These are phyloP conservation scores for Astragalus glycyphyllos DNA, from an alignment of 306 rosid species.

Conservation along the genomic window DNA sequence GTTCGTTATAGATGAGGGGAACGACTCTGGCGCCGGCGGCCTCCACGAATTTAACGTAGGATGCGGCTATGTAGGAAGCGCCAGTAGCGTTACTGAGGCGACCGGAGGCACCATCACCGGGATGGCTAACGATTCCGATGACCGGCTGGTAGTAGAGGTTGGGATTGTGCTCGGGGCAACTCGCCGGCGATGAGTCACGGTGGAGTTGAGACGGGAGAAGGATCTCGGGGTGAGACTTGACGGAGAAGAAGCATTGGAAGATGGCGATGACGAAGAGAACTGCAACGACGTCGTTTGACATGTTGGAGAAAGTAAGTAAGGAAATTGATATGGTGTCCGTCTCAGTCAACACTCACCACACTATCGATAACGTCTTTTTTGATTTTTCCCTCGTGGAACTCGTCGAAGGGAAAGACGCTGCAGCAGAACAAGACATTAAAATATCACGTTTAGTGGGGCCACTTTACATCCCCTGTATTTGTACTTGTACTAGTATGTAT, in stretches of 20 bases:
- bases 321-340: neutral
- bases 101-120: slow-evolving; percentile 87
- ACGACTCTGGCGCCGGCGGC: slow-evolving; percentile 87
- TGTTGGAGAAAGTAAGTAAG: slow-evolving; percentile 12
- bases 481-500: too few species aligned
- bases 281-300: slow-evolving; percentile 35
- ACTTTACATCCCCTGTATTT: too few species aligned
- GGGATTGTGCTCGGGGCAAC: slow-evolving; percentile 53
- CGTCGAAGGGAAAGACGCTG: neutral
- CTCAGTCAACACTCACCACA: neutral
- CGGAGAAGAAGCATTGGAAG: slow-evolving; percentile 35
- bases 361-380: too few species aligned
- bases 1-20: slow-evolving; percentile 77
- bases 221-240: slow-evolving; percentile 44
- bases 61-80: slow-evolving; percentile 77
- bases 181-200: slow-evolving; percentile 10
- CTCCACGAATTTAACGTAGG: slow-evolving; percentile 81
- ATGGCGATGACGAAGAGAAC: slow-evolving; percentile 43
- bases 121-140: slow-evolving; percentile 82
- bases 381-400: neutral
- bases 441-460: neutral
- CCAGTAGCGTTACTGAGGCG: slow-evolving; percentile 63
- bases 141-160: slow-evolving; percentile 66
- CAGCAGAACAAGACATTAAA: neutral
- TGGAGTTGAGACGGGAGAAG: slow-evolving; percentile 57